Percentiles rank a stretch among this genome's conserved stretches.
phyloP scores from a whole-genome alignment of 164 flowering plant genomes.

The Akebia trifoliata region DNA sequence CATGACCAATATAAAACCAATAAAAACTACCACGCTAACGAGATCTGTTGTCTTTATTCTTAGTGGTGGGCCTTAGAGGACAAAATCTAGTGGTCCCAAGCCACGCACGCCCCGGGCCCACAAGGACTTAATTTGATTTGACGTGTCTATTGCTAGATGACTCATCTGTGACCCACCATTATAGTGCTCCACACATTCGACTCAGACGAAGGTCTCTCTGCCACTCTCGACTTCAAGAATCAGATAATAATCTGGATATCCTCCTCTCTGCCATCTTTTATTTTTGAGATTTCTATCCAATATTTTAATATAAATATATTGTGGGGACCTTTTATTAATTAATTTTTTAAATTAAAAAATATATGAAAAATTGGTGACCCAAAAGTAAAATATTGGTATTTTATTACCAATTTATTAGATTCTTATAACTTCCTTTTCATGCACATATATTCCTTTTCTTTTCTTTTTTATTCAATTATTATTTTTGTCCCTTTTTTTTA shows the following conservation, averaged over 20 bases:
- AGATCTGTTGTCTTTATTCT: not conserved
- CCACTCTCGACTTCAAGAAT: not conserved
- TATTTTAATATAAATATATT: not conserved
- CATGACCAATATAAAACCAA: not conserved
- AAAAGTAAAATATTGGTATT: not conserved
- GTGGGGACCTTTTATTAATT: not conserved
- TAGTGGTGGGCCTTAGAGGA: not conserved
- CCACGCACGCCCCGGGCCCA: conserved; percentile 4
- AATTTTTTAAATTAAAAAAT: not conserved
- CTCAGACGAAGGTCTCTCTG: not conserved
- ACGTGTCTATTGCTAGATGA: conserved; percentile 16
- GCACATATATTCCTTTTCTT: conserved; percentile 4
- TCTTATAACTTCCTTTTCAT: not conserved
- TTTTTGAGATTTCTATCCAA: not conserved
- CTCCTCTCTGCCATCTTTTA: not conserved
- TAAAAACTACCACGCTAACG: not conserved
- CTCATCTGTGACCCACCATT: conserved; percentile 12
- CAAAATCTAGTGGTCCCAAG: conserved; percentile 4
- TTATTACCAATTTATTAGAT: not conserved
- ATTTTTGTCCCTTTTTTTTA: not conserved
- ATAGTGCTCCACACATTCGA: conserved; percentile 2
- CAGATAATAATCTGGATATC: conserved; percentile 9
- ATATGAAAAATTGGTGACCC: not conserved
- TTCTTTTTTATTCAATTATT: not conserved
- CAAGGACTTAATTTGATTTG: conserved; percentile 4